Evolutionary conservation across 2,329 filamentous ascomycete species (phyloP), one percentile per base, ranked within the genome.

Genomic region (Metarhizium brunneum): DNA sequence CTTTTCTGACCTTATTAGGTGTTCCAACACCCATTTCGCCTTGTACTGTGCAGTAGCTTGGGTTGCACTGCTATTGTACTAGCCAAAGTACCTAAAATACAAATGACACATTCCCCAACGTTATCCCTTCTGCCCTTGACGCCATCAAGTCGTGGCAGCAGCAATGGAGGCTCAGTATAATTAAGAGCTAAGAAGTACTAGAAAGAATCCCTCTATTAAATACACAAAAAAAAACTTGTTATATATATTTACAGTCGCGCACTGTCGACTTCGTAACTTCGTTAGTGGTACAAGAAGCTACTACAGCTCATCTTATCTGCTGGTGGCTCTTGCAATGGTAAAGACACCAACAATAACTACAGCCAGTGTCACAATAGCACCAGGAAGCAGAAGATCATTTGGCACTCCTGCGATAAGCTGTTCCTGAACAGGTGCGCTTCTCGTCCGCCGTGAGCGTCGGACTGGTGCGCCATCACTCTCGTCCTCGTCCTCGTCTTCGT

Each of bases 271-370:
- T 73, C 67, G 60, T 71, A 58, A 71, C 63, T 60, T 72, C 68
- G 65, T 72, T 63, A 71, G 58, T 58, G 54, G 59, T 57, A 55
- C 36, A 52, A 55, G 35, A 56, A 58, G 55, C 58, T 40, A 52
- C 54, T 53, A n/a, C 38, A 50, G 48, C 52, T 61, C 50, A 40
- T 59, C 62, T 67, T 73, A 82, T 66, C 79, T 72, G 70, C 76
- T 81, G 40, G 78, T 76, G 59, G 85, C 75, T 61, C 91, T 84
- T 58, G 89, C 85, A 65, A 99, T 84, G 47, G 91, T 85, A 74
- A 99, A 99, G 11, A 97, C 92, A 61, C 89, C 90, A 45, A 95
- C 80, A 71, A 99, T 96, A 42, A 96, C 92, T 47, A 95, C 90
- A 10, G 92, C 94, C 66, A 99, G 74, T n/a, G 92, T 92, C 56